Conservation (phyloP, 345 rosid species). For the Populus euphratica region DNA sequence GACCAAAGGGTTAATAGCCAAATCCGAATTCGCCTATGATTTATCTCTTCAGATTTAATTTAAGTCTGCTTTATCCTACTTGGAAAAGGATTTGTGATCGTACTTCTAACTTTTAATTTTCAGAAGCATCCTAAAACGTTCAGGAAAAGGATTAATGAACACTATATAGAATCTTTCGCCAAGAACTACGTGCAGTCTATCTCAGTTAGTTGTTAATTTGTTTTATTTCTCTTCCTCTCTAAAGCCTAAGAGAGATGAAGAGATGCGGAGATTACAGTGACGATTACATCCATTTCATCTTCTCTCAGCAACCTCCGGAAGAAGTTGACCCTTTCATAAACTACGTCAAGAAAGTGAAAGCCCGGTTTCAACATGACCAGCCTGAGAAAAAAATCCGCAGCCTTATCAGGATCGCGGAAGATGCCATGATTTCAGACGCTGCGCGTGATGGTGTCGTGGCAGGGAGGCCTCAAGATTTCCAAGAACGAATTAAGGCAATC, state of each 20-base stretch:
- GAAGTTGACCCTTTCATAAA: background rate
- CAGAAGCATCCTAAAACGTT: too few relatives aligned
- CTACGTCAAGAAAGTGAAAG: background rate
- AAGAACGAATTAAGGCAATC: background rate
- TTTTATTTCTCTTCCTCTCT: background rate
- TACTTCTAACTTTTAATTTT: too few relatives aligned
- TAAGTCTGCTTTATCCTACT: too few relatives aligned
- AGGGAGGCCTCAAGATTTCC: background rate
- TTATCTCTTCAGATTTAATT: too few relatives aligned
- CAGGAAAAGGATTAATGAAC: background rate
- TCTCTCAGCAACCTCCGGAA: background rate
- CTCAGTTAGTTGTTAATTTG: background rate
- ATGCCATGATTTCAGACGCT: background rate
- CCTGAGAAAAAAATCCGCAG: background rate
- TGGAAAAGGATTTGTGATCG: too few relatives aligned
- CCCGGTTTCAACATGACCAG: background rate
- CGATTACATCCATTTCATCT: background rate
- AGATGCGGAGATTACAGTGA: background rate
- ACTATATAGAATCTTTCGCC: background rate
- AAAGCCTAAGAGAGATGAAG: background rate
- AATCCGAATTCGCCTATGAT: too few relatives aligned
- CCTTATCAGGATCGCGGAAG: background rate
- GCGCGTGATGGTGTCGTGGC: background rate
- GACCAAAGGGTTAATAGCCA: too few relatives aligned
- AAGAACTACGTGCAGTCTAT: background rate